Evolutionary conservation across 169 alveolate genomes (phyloP), one percentile per base, ranked within the genome.

Genomic region (Hepatocystis sp.): DNA sequence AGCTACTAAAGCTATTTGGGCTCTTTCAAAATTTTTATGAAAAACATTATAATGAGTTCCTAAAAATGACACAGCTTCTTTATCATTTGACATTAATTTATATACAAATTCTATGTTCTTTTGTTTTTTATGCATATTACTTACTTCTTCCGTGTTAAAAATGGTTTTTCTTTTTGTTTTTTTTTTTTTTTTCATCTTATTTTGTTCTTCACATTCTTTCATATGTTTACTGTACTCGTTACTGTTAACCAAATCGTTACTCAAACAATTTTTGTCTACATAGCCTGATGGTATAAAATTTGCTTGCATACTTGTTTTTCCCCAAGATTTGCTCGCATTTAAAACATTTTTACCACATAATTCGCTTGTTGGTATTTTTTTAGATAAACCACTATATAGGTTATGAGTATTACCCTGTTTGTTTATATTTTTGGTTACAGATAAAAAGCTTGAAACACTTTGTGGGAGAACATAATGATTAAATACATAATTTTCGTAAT

Each of bases 11-110:
- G 78, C 89, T 21, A 81, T 36, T 64, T 81, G 89, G 7, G 53
- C 89, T 81, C 63, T 81, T 51, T 81, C 89, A 32, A 81, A 81
- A 63, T 63, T 81, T 42, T 81, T 81, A 28, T 81, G 89, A 53
- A 81, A 81, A 25, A 60, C 81, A 19, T 51, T 61, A 32, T 81
- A 81, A 81, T 23, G 49, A 32, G 44, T n/a, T 39, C 84, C 84
- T 42, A 81, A 65, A 21, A 36, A 36, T 65, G 60, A 34, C 4
- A 81, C 49, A 23, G 89, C 89, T 25, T 81, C 89, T n/a, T 40
- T 30, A 46, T 81, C 84, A 27, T 63, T 81, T 1, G 60, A 51
- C 67, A 81, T 32, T 55, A 81, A 56, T 1, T 52, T 63, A 42
- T 63, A 34, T 32, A 81, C 34, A 81, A 81, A 81, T 25, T 81